Evolutionary conservation across 208 protist genomes (phyloP).

Genomic region (Leishmania aethiopica): DNA sequence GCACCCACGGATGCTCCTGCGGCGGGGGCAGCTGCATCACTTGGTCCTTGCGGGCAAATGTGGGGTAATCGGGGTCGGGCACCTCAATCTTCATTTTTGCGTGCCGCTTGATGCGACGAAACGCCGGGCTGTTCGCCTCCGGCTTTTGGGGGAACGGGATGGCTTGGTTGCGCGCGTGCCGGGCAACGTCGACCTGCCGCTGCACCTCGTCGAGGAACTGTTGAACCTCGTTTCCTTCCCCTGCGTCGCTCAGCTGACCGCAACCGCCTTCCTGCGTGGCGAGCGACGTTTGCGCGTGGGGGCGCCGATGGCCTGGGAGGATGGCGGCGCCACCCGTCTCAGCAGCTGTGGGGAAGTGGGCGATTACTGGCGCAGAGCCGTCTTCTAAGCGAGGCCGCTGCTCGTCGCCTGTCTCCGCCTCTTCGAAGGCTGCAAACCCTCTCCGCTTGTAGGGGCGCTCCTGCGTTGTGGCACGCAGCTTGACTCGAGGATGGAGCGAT

Average conservation of each 20-base stretch:
- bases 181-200: slow-evolving; percentile 42
- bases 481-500: slow-evolving; percentile 36
- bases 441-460: slow-evolving; percentile 32
- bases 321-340: background rate
- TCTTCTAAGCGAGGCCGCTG: background rate
- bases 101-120: slow-evolving; percentile 73
- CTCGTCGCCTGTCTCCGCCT: background rate
- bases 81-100: slow-evolving; percentile 48
- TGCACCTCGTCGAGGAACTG: slow-evolving; percentile 66
- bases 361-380: background rate
- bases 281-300: background rate
- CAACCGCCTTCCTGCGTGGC: background rate
- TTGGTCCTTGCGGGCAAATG: slow-evolving; percentile 61
- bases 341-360: background rate
- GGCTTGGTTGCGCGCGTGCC: slow-evolving; percentile 49
- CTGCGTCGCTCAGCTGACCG: background rate
- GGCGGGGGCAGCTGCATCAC: slow-evolving; percentile 57
- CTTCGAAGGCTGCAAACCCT: slow-evolving; percentile 21
- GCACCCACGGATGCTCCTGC: slow-evolving; percentile 74
- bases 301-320: background rate
- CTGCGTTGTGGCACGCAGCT: slow-evolving; percentile 41
- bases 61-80: slow-evolving; percentile 56
- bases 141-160: slow-evolving; percentile 72
- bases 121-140: slow-evolving; percentile 59
- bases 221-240: slow-evolving; percentile 51